Evolutionary conservation across 352 stramenopile species (phyloP).

Genomic region (Globisporangium nunn): DNA sequence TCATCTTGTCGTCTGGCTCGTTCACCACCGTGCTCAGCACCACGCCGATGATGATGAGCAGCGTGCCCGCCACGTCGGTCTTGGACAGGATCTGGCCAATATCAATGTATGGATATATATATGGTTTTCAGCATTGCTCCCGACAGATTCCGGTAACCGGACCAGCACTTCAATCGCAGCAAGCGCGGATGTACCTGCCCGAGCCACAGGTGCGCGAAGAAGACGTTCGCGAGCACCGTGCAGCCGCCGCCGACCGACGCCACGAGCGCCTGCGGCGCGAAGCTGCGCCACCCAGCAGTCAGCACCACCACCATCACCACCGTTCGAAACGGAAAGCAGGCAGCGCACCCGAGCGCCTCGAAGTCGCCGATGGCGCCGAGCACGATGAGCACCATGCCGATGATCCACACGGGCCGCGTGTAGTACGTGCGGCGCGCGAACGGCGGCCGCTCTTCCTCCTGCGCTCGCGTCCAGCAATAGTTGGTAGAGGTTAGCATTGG

Average conservation of each 20-base stretch:
- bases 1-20: slow-evolving; percentile 73
- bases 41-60: slow-evolving; percentile 78
- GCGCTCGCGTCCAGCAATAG: slow-evolving; percentile 14
- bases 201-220: slow-evolving; percentile 85
- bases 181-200: slow-evolving; percentile 31
- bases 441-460: slow-evolving; percentile 61
- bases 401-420: slow-evolving; percentile 78
- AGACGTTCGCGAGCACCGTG: slow-evolving; percentile 86
- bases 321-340: not conserved
- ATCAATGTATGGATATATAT: no score
- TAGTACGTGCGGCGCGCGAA: slow-evolving; percentile 74
- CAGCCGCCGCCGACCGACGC: slow-evolving; percentile 79
- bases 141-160: no score
- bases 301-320: no score
- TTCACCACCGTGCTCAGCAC: slow-evolving; percentile 79
- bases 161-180: not conserved
- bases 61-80: slow-evolving; percentile 60
- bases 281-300: slow-evolving; percentile 18
- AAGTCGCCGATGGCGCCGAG: slow-evolving; percentile 84
- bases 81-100: slow-evolving; percentile 36
- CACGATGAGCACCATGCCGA: slow-evolving; percentile 70
- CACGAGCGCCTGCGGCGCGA: slow-evolving; percentile 82
- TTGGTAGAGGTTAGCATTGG: no score
- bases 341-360: slow-evolving; percentile 57
- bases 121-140: no score